A percentile compares a stretch with the other conserved stretches of the same genome.
phyloP scores from a whole-genome alignment of 768 basidiomycete species.

The Epithele typhae region DNA sequence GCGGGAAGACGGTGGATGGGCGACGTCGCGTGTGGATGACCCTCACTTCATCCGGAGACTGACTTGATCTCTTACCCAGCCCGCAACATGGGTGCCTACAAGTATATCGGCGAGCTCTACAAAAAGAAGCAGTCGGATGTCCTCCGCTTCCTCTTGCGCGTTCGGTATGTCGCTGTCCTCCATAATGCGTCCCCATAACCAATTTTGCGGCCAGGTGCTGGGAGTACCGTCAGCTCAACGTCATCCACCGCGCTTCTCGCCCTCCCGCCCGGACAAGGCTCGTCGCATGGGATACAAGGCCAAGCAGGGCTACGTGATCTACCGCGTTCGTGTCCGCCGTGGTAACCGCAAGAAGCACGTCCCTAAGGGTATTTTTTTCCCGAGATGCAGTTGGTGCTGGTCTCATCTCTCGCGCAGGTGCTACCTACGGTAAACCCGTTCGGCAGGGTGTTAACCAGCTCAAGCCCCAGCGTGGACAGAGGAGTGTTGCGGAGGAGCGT shows the following conservation, averaged over 20 bases:
- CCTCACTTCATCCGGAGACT: slow-evolving; percentile 11
- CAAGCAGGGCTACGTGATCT: slow-evolving; percentile 98
- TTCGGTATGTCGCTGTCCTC: slow-evolving; percentile 54
- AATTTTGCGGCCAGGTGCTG: slow-evolving; percentile 71
- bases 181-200: not conserved
- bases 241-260: slow-evolving; percentile 96
- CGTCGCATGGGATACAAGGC: slow-evolving; percentile 99
- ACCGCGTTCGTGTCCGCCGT: slow-evolving; percentile 94
- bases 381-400: not conserved
- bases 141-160: slow-evolving; percentile 95
- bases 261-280: slow-evolving; percentile 99
- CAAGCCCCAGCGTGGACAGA: slow-evolving; percentile 93
- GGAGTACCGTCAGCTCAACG: slow-evolving; percentile 98
- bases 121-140: slow-evolving; percentile 99
- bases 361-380: slow-evolving; percentile 71
- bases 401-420: slow-evolving; percentile 48
- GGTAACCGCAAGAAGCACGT: slow-evolving; percentile 99
- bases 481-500: slow-evolving; percentile 95
- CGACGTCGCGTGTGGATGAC: slow-evolving; percentile 20
- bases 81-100: slow-evolving; percentile 87
- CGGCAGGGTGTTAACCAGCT: slow-evolving; percentile 99
- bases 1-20: slow-evolving; percentile 28
- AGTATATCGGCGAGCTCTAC: slow-evolving; percentile 96
- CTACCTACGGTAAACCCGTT: slow-evolving; percentile 98
- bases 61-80: slow-evolving; percentile 25